Base-by-base conservation (phyloP, 2,329 filamentous ascomycete species). In the Aspergillus floridensis region DNA sequence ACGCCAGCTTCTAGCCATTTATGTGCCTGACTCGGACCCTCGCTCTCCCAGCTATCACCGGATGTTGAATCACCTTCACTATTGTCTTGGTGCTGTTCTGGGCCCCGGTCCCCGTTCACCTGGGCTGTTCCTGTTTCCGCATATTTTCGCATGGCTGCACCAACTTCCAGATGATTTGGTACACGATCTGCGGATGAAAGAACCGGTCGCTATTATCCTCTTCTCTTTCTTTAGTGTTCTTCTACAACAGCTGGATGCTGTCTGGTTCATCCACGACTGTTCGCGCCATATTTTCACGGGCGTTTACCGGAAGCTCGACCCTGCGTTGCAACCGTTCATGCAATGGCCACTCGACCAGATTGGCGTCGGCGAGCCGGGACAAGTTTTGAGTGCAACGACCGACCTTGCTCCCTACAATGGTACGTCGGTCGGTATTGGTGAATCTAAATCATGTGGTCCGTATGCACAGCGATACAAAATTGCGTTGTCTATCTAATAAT, bases 201-300 rank as follows among this genome's bases (percentile, higher is more conserved):
- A 58, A 0, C 55, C 59, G 32, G n/a, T 26, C 16, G 50, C 56
- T 12, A 21, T 61, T 31, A 48, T 56, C 5, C 4, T 65, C 1
- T 61, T 64, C 11, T 47, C 63, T 0, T 63, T 59, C 29, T 65
- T 62, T 38, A 12, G 35, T 0, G 49, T 63, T 5, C 46, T 61
- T 5, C 21, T 65, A 16, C 58, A 59, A 12, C 32, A 58, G 24
- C 22, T 65, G 8, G 41, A 55, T n/a, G 35, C 46, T 1, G 57
- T 53, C 2, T 65, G 63, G 62, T 64, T 64, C 14, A 59, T 65
- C 7, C 44, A 31, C 8, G 41, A 38, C 1, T 65, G 63, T 62
- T 55, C 63, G 1, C 22, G 49, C 8, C 63, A 65, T 59, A 63
- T 65, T 19, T 12, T 65, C 3, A 4, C 0, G 8, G 62, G 60